These are phyloP conservation scores for Datura wrightii DNA, from an alignment of 257 asterid species.

Conservation along the genomic window DNA sequence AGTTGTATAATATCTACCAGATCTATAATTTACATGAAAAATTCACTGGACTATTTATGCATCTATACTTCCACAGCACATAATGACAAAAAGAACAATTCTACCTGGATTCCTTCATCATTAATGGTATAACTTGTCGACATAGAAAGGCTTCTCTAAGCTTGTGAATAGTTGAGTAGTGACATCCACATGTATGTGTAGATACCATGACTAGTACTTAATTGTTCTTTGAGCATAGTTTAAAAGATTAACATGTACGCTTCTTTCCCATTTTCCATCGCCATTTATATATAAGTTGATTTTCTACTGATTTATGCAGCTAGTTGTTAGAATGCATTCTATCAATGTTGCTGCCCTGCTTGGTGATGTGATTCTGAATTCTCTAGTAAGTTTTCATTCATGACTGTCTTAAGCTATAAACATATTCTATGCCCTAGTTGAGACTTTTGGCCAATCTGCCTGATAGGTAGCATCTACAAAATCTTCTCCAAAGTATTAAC, in stretches of 20 bases:
- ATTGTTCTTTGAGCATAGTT: neutral
- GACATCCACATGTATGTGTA: neutral
- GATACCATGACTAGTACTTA: neutral
- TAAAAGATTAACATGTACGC: neutral
- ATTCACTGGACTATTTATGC: neutral
- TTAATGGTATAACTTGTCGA: no score
- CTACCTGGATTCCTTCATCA: neutral
- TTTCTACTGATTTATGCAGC: conserved; percentile 47
- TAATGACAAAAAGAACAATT: neutral
- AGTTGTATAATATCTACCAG: neutral
- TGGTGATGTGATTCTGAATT: conserved; percentile 66
- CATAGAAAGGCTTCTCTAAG: no score
- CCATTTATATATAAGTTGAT: conserved; percentile 9
- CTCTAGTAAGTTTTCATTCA: conserved; percentile 54
- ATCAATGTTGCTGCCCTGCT: conserved; percentile 68
- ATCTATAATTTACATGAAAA: no score
- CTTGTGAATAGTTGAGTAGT: neutral
- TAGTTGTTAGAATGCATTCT: conserved; percentile 71
- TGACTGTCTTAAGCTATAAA: conserved; percentile 1
- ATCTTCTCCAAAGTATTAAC: no score
- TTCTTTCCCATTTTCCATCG: neutral
- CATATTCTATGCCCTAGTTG: neutral
- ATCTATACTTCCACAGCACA: neutral
- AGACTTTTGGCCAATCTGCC: no score
- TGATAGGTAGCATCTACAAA: no score